Conservation (phyloP, 202 grass and related monocot genomes). For the Bolboschoenoplectus hybrid region DNA sequence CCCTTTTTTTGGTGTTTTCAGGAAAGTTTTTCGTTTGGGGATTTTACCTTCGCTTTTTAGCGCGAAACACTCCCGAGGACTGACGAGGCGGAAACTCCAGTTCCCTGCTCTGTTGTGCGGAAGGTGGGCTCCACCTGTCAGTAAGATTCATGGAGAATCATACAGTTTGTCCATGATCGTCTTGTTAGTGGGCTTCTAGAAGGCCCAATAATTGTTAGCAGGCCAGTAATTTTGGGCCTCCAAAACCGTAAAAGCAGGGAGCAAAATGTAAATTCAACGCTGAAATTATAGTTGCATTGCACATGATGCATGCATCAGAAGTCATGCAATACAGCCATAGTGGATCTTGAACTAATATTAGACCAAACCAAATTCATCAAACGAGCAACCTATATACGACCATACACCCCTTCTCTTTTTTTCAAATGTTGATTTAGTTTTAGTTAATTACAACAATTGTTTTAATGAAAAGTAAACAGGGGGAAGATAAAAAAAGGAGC, state of each 20-base stretch:
- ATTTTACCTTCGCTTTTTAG: constrained; percentile 27
- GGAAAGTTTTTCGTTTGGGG: constrained; percentile 1
- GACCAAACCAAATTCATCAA: constrained; percentile 26
- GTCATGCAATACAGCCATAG: background rate
- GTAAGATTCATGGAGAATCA: background rate
- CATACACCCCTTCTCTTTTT: background rate
- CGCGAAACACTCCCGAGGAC: constrained; percentile 32
- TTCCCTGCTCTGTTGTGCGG: background rate
- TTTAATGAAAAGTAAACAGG: background rate
- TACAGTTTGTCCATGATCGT: background rate
- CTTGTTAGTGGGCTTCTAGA: background rate
- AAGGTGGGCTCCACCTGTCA: background rate
- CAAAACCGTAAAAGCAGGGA: background rate
- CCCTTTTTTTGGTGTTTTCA: constrained; percentile 31
- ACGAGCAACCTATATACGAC: background rate
- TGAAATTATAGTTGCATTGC: background rate
- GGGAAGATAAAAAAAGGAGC: background rate
- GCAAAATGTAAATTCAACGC: background rate
- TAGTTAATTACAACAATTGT: background rate
- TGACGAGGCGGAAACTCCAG: background rate
- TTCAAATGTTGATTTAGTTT: constrained; percentile 3
- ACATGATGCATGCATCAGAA: background rate
- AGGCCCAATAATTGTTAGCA: background rate
- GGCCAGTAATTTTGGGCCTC: background rate
- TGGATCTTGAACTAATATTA: constrained; percentile 24